Evolutionary conservation across 768 basidiomycete genomes (phyloP), one percentile per base, ranked within the genome.

Genomic region (Termitomyces sp.): DNA sequence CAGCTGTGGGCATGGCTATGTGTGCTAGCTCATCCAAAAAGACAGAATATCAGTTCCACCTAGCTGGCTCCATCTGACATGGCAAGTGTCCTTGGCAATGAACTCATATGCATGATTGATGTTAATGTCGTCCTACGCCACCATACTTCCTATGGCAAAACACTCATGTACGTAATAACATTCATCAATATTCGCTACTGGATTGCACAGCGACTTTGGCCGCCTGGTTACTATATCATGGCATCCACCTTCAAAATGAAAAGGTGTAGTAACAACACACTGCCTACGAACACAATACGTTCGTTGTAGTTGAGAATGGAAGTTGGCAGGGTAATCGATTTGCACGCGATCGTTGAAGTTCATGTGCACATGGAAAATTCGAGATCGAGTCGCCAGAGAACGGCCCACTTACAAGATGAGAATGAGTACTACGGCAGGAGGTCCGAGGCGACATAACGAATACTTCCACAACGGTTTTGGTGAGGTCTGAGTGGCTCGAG

Each of bases 41-140:
- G 31, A 59, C 43, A 50, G 47, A n/a, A 78, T 54, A 92, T 83
- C 9, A 34, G 88, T 91, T 78, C 51, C 66, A 86, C 87, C 86
- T 61, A 84, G 89, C 64, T 78, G 74, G 31, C 91, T 89, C 89
- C 89, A 92, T 15, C 90, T 90, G 40, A 85, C 83, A 66, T 88
- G 89, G 66, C 77, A 72, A 5, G 81, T 82, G 56, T 83, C 81
- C 71, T 83, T 85, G n/a, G 90, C 62, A 86, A 85, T 10, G 86
- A 79, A 65, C 91, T 79, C 51, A 91, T 74, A 71, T 34, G 34
- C 88, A 91, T 17, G 85, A 76, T 31, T 91, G 87, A 17, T 34
- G 34, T 34, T 8, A 34, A 85, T 80, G 70, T 87, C 89, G 68
- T 92, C 91, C 69, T 88, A 86, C 56, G 81, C 77, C 61, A 92